A percentile compares a stretch with the other conserved stretches of the same genome.
phyloP scores from a whole-genome alignment of 2,329 filamentous ascomycete genomes.

The Colletotrichum lupini region DNA sequence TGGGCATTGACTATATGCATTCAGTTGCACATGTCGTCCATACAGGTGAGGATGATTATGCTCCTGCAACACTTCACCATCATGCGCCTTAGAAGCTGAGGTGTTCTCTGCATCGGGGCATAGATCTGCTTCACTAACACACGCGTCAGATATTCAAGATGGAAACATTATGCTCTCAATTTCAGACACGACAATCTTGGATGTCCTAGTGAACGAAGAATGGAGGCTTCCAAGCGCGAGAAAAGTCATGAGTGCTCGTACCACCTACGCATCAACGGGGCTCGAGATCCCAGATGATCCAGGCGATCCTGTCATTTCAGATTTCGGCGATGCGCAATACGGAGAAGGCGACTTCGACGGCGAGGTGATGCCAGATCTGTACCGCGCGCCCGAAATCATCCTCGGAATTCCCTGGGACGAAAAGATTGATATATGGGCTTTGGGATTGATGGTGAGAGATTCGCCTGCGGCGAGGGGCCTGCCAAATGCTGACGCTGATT shows the following conservation, averaged over 20 bases:
- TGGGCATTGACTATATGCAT: constrained; percentile 28
- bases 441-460: constrained; percentile 15
- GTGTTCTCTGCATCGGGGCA: no score
- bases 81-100: no score
- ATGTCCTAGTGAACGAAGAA: constrained; percentile 32
- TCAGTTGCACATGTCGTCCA: constrained; percentile 24
- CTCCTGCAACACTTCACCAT: neutral
- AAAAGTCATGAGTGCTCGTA: constrained; percentile 42
- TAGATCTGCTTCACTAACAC: neutral
- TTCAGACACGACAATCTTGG: constrained; percentile 31
- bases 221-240: constrained; percentile 38
- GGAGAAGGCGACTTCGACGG: constrained; percentile 39
- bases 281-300: constrained; percentile 39
- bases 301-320: constrained; percentile 41
- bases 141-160: constrained; percentile 37
- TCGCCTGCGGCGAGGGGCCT: no score
- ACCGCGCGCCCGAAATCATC: constrained; percentile 48
- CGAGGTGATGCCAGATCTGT: constrained; percentile 46
- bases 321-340: constrained; percentile 45
- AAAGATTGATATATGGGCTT: constrained; percentile 47
- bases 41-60: constrained; percentile 19
- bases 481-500: neutral
- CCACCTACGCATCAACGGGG: constrained; percentile 42
- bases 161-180: constrained; percentile 41
- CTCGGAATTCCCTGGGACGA: constrained; percentile 46